These are phyloP conservation scores for Wickerhamiella sergipiensis DNA, from an alignment of 805 yeast genomes.

Conservation along the genomic window DNA sequence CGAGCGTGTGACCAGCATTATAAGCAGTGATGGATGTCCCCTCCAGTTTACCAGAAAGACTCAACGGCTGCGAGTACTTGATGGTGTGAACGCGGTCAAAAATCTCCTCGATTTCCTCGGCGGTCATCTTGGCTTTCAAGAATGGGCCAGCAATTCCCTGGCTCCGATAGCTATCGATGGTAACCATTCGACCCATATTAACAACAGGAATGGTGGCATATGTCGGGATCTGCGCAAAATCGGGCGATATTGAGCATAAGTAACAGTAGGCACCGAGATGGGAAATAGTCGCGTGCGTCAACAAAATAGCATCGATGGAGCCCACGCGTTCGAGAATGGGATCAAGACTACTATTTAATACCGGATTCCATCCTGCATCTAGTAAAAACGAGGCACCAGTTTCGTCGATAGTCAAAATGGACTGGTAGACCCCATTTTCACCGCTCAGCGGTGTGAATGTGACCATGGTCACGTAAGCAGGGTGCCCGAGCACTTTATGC, in stretches of 20 bases:
- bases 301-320: conserved; percentile 48
- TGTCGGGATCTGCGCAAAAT: conserved; percentile 50
- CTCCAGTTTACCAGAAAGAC: conserved; percentile 10
- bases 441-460: conserved; percentile 20
- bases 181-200: conserved; percentile 71
- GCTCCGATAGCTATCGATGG: conserved; percentile 69
- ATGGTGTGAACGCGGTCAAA: conserved; percentile 59
- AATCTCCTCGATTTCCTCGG: conserved; percentile 62
- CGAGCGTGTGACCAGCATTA: conserved; percentile 85
- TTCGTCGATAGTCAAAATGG: conserved; percentile 23
- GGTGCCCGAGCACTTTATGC: too few relatives aligned
- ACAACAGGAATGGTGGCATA: conserved; percentile 85
- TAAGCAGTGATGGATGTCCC: conserved; percentile 55
- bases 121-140: conserved; percentile 39
- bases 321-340: conserved; percentile 29
- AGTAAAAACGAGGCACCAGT: conserved; percentile 21
- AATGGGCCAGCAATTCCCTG: conserved; percentile 64
- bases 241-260: conserved; percentile 43
- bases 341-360: conserved; percentile 12
- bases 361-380: conserved; percentile 30
- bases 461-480: conserved; percentile 20
- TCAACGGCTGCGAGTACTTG: conserved; percentile 60
- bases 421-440: conserved; percentile 16
- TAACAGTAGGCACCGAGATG: conserved; percentile 70
- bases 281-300: conserved; percentile 78